Conservation (phyloP, 306 rosid genomes). For the Prunus campanulata region DNA sequence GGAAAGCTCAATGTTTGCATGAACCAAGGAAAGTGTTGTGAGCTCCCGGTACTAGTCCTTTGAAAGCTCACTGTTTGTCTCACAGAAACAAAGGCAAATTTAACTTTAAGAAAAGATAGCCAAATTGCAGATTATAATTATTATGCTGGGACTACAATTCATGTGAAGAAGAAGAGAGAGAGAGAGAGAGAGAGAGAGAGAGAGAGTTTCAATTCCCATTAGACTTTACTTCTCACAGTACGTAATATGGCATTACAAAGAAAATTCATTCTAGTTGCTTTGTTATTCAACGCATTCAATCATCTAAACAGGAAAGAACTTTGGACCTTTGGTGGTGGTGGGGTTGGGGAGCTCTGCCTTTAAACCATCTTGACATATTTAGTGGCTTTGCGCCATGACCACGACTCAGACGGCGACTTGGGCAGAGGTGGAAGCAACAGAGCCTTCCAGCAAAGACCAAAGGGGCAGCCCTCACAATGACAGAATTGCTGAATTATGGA, state of each 20-base stretch:
- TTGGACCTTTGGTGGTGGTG: neutral
- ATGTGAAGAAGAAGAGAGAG: no score
- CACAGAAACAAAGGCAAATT: no score
- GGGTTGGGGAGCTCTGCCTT: constrained; percentile 1
- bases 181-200: neutral
- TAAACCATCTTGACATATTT: constrained; percentile 23
- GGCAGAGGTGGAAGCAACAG: constrained; percentile 85
- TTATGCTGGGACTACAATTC: no score
- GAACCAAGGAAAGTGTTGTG: no score
- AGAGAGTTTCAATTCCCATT: no score
- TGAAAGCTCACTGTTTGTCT: no score
- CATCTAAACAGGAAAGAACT: neutral
- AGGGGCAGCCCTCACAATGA: constrained; percentile 96
- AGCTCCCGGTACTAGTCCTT: no score
- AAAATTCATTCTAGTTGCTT: neutral
- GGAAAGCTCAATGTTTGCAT: no score
- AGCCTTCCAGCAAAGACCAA: constrained; percentile 78
- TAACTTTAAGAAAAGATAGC: no score
- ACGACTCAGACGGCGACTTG: constrained; percentile 70
- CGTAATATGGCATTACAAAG: neutral
- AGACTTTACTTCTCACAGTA: neutral
- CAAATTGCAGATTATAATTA: no score
- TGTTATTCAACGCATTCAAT: neutral
- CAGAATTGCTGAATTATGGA: constrained; percentile 20
- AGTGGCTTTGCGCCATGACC: constrained; percentile 62